These are phyloP conservation scores for Candida pseudoglaebosa DNA, from an alignment of 805 yeast species.

Conservation along the genomic window DNA sequence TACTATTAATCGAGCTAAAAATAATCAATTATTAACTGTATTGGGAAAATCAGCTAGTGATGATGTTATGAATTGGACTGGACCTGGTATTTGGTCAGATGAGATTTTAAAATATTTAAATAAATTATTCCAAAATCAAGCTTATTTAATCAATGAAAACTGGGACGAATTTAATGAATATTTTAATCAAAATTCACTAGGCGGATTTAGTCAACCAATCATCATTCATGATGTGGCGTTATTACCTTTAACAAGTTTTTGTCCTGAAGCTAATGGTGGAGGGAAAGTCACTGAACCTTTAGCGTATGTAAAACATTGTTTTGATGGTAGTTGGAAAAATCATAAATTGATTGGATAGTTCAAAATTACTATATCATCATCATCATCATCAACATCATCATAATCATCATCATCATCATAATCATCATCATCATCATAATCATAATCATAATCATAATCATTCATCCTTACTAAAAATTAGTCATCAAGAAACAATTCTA, in stretches of 20 bases:
- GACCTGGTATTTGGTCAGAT: constrained; percentile 95
- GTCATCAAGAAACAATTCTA: no score
- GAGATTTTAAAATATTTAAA: constrained; percentile 66
- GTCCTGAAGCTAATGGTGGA: constrained; percentile 84
- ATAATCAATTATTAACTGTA: constrained; percentile 44
- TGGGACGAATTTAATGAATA: constrained; percentile 24
- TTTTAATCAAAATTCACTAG: constrained; percentile 52
- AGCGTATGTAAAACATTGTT: constrained; percentile 82
- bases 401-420: no score
- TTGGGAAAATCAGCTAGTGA: constrained; percentile 64
- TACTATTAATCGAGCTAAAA: constrained; percentile 53
- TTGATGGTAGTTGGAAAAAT: constrained; percentile 62
- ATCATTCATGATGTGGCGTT: constrained; percentile 65
- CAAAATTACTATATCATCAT: neutral
- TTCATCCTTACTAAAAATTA: no score
- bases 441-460: no score
- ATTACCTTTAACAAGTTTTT: constrained; percentile 68
- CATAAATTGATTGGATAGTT: constrained; percentile 9
- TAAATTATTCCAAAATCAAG: constrained; percentile 27
- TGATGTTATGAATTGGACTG: constrained; percentile 91
- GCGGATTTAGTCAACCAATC: constrained; percentile 52
- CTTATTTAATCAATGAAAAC: constrained; percentile 14
- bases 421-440: no score
- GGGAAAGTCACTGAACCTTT: constrained; percentile 58
- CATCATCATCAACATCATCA: neutral